These are phyloP conservation scores for Yamadazyma jaroonii DNA, from an alignment of 1,139 yeast species.

Conservation along the genomic window DNA sequence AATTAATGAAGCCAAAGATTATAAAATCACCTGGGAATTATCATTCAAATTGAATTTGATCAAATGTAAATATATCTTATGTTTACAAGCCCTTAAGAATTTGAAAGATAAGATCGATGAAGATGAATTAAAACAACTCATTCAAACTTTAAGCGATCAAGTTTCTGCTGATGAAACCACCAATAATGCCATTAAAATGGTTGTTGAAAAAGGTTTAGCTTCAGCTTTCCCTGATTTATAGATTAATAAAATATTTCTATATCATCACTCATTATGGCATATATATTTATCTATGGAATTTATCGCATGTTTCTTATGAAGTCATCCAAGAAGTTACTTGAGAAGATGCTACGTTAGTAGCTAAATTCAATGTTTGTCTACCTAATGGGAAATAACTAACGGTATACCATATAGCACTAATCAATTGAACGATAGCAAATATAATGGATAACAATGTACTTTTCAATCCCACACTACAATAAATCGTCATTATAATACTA, in stretches of 20 bases:
- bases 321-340: constrained; percentile 63
- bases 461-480: constrained; percentile 45
- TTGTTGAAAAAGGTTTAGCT: constrained; percentile 41
- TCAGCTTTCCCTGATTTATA: constrained; percentile 30
- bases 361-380: constrained; percentile 50
- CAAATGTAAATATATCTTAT: constrained; percentile 46
- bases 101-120: constrained; percentile 13
- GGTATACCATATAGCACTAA: constrained; percentile 55
- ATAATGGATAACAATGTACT: constrained; percentile 49
- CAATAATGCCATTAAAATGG: constrained; percentile 43
- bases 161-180: constrained; percentile 26
- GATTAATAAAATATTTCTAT: too few relatives aligned
- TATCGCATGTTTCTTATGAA: too few relatives aligned
- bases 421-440: constrained; percentile 49
- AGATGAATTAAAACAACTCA: constrained; percentile 22
- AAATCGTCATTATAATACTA: constrained; percentile 49
- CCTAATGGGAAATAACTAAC: constrained; percentile 67
- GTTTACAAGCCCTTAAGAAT: constrained; percentile 42
- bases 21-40: constrained; percentile 34
- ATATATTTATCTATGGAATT: too few relatives aligned
- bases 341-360: constrained; percentile 52
- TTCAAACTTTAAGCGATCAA: constrained; percentile 23
- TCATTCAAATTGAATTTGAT: constrained; percentile 37
- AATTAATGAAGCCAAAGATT: constrained; percentile 32
- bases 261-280: too few relatives aligned